phyloP scores from a whole-genome alignment of 2,329 filamentous ascomycete genomes.

The Colletotrichum sp. region DNA sequence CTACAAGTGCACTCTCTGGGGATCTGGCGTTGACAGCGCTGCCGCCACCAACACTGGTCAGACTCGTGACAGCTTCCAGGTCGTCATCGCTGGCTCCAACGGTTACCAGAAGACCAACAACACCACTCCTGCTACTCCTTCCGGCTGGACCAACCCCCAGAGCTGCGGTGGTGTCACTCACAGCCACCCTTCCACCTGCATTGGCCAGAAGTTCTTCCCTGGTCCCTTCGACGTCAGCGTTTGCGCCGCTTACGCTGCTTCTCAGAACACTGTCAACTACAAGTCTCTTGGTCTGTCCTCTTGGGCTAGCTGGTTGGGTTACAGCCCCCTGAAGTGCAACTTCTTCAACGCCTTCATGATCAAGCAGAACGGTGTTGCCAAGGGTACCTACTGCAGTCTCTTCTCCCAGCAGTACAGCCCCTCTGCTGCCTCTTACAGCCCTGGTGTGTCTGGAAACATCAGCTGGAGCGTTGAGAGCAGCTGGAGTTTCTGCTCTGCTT shows the following conservation, averaged over 20 bases:
- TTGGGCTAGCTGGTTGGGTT: background rate
- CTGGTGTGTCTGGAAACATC: background rate
- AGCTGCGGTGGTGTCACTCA: background rate
- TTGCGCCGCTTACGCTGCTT: slow-evolving; percentile 11
- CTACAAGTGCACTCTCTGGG: slow-evolving; percentile 19
- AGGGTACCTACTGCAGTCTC: slow-evolving; percentile 19
- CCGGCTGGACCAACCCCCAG: slow-evolving; percentile 18
- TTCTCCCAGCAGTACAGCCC: slow-evolving; percentile 13
- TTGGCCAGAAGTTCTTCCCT: slow-evolving; percentile 17
- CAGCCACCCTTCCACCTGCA: slow-evolving; percentile 12
- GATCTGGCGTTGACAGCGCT: slow-evolving; percentile 9
- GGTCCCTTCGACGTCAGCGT: slow-evolving; percentile 8
- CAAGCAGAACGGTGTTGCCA: slow-evolving; percentile 13
- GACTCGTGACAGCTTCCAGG: slow-evolving; percentile 13
- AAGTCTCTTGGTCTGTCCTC: background rate
- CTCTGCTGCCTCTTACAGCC: slow-evolving; percentile 1
- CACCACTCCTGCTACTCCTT: background rate
- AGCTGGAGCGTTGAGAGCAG: slow-evolving; percentile 11
- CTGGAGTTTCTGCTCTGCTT: slow-evolving; percentile 14
- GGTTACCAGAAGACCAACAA: slow-evolving; percentile 21
- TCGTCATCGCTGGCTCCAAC: slow-evolving; percentile 21
- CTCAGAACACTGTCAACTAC: slow-evolving; percentile 10
- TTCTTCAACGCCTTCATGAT: slow-evolving; percentile 22
- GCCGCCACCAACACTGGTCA: slow-evolving; percentile 20
- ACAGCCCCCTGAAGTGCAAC: slow-evolving; percentile 14